These are phyloP conservation scores for Aspergillus jensenii DNA, from an alignment of 2,329 filamentous ascomycete species.

Conservation along the genomic window DNA sequence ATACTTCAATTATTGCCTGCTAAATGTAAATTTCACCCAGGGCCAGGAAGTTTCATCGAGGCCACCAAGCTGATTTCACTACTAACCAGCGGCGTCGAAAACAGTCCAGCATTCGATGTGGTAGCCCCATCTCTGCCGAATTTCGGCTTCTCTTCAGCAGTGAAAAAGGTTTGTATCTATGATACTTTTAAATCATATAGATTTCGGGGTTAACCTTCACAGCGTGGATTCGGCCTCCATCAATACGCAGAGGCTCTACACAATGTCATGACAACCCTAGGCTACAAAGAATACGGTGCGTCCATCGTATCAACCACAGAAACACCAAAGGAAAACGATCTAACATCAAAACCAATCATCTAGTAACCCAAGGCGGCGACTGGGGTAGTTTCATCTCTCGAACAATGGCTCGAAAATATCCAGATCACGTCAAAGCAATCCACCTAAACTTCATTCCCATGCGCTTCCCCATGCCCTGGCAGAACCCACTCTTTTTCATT, in stretches of 20 bases:
- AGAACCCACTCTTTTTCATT: conserved; percentile 55
- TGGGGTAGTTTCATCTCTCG: neutral
- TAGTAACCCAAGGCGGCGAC: neutral
- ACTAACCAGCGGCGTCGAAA: conserved; percentile 37
- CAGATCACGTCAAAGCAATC: neutral
- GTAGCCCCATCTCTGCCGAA: conserved; percentile 57
- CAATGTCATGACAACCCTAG: conserved; percentile 67
- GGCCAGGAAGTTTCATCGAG: conserved; percentile 68
- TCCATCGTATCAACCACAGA: conserved; percentile 22
- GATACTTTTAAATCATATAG: neutral
- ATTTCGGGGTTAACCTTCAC: conserved; percentile 12
- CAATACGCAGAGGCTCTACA: conserved; percentile 66
- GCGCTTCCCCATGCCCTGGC: neutral
- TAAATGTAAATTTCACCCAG: conserved; percentile 26
- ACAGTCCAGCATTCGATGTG: conserved; percentile 51
- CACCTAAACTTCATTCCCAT: neutral
- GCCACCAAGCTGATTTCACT: conserved; percentile 44
- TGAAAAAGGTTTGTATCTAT: conserved; percentile 29
- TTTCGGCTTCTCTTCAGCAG: conserved; percentile 54
- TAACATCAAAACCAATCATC: conserved; percentile 60
- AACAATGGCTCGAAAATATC: neutral
- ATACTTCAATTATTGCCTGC: neutral
- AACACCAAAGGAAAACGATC: conserved; percentile 60
- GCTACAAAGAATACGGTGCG: conserved; percentile 60
- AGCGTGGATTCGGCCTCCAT: conserved; percentile 57